Base-by-base conservation (phyloP, 331 rosid species). In the Pyracantha coccinea region DNA sequence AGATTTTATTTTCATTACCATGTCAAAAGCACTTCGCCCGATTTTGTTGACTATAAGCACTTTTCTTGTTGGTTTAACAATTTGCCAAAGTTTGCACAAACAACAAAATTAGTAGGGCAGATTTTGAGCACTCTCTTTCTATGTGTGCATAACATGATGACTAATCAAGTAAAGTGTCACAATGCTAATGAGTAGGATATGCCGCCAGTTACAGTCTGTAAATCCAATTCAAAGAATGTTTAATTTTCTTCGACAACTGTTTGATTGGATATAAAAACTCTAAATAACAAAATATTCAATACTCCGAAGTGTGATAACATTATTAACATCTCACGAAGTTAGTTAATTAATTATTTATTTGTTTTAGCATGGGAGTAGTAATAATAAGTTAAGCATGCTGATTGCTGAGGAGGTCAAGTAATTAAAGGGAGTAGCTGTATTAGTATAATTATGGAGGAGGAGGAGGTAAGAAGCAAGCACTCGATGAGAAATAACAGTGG, bases 31-130 rank as follows among this genome's bases (percentile, higher is more conserved):
- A 38, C 72, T 3, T 79, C 80, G 84, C 87, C 89, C 77, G 54
- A 73, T 76, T 78, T 80, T 83, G 79, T 87, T 87, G 90, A 87
- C 91, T 47, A 33, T 28, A 24, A n/a, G 53, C 61, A 23, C 67
- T 28, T 79, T 44, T 21, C 79, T 54, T 72, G 79, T 69, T 74
- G 66, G 83, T 38, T 81, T 77, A 75, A 58, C 68, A 72, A 69
- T 55, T 3, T 38, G 45, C 14, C 14, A 38, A 38, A 38, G 45
- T 38, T 38, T 38, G 45, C 45, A 38, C 45, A 38, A 38, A 38
- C 45, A 38, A 38, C 45, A 38, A 38, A 38, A 38, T 35, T 61
- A 23, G n/a, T 60, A 6, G 44, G 8, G 35, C 21, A 44, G 33
- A 64, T 38, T 31, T 31, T 31, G 21, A 53, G 38, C 15, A 71